phyloP scores from a whole-genome alignment of 805 yeast species.

The Ascoidea rubescens region DNA sequence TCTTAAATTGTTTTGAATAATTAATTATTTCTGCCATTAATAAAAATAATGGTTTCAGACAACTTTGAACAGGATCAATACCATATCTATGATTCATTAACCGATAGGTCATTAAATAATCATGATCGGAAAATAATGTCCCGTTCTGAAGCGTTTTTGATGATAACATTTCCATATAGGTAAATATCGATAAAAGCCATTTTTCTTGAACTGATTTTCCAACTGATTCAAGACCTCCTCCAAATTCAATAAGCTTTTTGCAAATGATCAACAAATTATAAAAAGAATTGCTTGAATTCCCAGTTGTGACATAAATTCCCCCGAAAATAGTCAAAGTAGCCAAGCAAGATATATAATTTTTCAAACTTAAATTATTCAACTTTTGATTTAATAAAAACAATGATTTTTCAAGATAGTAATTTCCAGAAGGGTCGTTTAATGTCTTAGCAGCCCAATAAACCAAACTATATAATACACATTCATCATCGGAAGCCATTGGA shows the following conservation, averaged over 20 bases:
- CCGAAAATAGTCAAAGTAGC: conserved; percentile 3
- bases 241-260: not conserved
- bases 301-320: conserved; percentile 6
- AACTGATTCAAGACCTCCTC: conserved; percentile 5
- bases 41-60: conserved; percentile 7
- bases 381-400: no score
- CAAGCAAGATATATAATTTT: not conserved
- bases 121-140: conserved; percentile 2
- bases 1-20: not conserved
- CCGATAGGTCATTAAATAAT: conserved; percentile 3
- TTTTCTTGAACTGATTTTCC: conserved; percentile 4
- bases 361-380: no score
- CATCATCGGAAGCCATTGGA: conserved; percentile 5
- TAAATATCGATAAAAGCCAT: conserved; percentile 4
- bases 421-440: not conserved
- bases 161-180: conserved; percentile 4
- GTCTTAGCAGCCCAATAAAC: conserved; percentile 7
- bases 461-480: conserved; percentile 2
- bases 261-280: not conserved
- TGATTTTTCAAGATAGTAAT: not conserved
- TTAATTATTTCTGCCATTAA: conserved; percentile 3
- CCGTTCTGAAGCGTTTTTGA: conserved; percentile 1
- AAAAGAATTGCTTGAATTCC: conserved; percentile 8
- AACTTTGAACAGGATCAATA: conserved; percentile 6
- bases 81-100: no score